These are phyloP conservation scores for Colletotrichum nymphaeae DNA, from an alignment of 2,329 filamentous ascomycete genomes.

Conservation along the genomic window DNA sequence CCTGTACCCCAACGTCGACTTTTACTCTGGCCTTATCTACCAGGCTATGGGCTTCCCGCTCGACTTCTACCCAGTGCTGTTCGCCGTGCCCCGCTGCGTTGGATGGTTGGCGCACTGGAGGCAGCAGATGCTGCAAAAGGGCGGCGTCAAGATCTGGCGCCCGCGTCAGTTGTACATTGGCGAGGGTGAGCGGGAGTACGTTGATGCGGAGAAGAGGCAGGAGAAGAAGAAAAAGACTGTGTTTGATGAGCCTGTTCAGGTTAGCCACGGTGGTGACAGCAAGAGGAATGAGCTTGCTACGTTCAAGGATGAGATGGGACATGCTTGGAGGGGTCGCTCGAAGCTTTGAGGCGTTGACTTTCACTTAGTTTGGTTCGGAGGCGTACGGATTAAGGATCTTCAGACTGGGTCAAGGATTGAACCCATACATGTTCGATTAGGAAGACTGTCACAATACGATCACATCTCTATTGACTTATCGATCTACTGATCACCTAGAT, in stretches of 20 bases:
- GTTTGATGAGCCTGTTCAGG: conserved; percentile 50
- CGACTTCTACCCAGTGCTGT: conserved; percentile 63
- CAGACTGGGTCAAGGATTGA: not conserved
- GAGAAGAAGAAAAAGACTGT: conserved; percentile 44
- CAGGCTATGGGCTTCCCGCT: conserved; percentile 65
- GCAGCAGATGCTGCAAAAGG: conserved; percentile 58
- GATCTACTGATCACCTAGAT: not conserved
- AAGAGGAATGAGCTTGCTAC: conserved; percentile 54
- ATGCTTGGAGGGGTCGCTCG: conserved; percentile 31
- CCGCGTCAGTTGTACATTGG: conserved; percentile 61
- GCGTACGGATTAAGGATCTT: conserved; percentile 2
- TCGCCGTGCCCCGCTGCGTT: conserved; percentile 62
- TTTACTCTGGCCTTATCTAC: conserved; percentile 64
- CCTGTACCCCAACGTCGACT: conserved; percentile 64
- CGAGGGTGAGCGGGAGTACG: conserved; percentile 55
- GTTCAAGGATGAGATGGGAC: conserved; percentile 50
- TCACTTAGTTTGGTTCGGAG: not conserved
- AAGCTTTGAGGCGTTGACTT: conserved; percentile 5
- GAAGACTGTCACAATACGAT: conserved; percentile 4
- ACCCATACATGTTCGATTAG: not conserved
- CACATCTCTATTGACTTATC: not conserved
- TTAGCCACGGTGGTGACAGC: conserved; percentile 55
- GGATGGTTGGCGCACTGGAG: conserved; percentile 65
- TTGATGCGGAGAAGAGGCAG: conserved; percentile 49
- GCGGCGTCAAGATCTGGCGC: conserved; percentile 63